Conservation (phyloP, 495 filamentous ascomycete species). For the Geopyxis carbonaria region DNA sequence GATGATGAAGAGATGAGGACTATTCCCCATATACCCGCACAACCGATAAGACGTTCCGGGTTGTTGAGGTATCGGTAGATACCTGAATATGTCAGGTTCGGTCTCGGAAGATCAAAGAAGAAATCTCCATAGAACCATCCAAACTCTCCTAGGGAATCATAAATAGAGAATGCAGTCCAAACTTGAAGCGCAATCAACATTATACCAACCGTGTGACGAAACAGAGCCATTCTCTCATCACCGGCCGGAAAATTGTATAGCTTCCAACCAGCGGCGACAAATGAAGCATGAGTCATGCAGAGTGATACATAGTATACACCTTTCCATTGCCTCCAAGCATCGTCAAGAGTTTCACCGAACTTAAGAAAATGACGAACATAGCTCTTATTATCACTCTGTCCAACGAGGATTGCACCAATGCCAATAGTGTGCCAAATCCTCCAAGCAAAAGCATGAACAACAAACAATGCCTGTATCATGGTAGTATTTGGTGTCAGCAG, state of each 20-base stretch:
- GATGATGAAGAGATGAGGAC: conserved; percentile 80
- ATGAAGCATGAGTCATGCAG: conserved; percentile 71
- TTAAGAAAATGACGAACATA: conserved; percentile 98
- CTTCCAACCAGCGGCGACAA: conserved; percentile 87
- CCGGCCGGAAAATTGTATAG: conserved; percentile 81
- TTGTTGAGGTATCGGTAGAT: conserved; percentile 98
- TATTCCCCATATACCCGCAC: conserved; percentile 90
- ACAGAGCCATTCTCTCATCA: conserved; percentile 57
- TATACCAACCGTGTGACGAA: conserved; percentile 70
- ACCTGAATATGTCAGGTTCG: conserved; percentile 83
- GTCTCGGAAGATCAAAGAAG: conserved; percentile 69
- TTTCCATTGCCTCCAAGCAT: conserved; percentile 98
- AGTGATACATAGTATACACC: conserved; percentile 85
- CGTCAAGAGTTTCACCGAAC: conserved; percentile 71
- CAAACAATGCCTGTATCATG: conserved; percentile 56
- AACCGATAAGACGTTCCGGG: conserved; percentile 80
- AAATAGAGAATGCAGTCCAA: conserved; percentile 87
- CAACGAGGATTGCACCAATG: conserved; percentile 65
- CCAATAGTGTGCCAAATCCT: conserved; percentile 86
- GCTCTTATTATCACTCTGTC: conserved; percentile 72
- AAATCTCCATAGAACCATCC: conserved; percentile 99
- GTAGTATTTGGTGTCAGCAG: conserved; percentile 60
- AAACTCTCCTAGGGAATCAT: conserved; percentile 91
- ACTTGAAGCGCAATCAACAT: conserved; percentile 72
- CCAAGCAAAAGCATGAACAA: conserved; percentile 63